Evolutionary conservation across 2,329 filamentous ascomycete species (phyloP), one percentile per base, ranked within the genome.

Genomic region (Westerdykella ornata): DNA sequence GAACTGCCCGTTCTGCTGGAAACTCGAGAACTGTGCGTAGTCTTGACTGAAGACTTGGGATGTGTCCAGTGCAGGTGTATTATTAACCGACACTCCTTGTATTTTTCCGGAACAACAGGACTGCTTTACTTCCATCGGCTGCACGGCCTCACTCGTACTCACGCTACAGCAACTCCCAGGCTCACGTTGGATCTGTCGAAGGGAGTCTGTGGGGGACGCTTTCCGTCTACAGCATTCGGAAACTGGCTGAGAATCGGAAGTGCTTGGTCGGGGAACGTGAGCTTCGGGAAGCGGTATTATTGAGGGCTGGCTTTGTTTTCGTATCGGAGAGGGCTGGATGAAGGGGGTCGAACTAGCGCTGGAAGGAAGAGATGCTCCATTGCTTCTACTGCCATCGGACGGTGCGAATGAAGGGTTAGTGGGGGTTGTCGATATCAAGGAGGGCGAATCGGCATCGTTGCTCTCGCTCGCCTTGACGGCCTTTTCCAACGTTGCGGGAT

Each of bases 261-360:
- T 46, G 15, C 38, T 17, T 20, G 45, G 41, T 4, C 35, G 42
- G n/a, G 43, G 33, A 32, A 29, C 26, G 5, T 29, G 34, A 13
- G 37, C 5, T 19, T 43, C 41, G 9, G 41, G 22, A 26, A 39
- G 19, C 22, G 20, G 22, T 13, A 42, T 9, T 2, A 45, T 47
- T 19, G 38, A 35, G 35, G 30, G 30, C 16, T 45, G 22, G 37
- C 53, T 50, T 13, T 54, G 55, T 37, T 52, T 56, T 11, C 55
- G 55, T 5, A 52, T 47, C 13, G 43, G 34, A 4, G 33, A 36
- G 12, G 61, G 57, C 1, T 50, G 46, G 17, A 66, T 39, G 12
- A 59, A 60, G 29, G 62, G 62, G 11, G 62, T 66, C n/a, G 62
- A 66, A 42, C 62, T 65, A 19, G 60, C 60, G 43, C 62, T 66